Evolutionary conservation across 2,329 filamentous ascomycete species (phyloP).

Genomic region (Stemphylium vesicarium): DNA sequence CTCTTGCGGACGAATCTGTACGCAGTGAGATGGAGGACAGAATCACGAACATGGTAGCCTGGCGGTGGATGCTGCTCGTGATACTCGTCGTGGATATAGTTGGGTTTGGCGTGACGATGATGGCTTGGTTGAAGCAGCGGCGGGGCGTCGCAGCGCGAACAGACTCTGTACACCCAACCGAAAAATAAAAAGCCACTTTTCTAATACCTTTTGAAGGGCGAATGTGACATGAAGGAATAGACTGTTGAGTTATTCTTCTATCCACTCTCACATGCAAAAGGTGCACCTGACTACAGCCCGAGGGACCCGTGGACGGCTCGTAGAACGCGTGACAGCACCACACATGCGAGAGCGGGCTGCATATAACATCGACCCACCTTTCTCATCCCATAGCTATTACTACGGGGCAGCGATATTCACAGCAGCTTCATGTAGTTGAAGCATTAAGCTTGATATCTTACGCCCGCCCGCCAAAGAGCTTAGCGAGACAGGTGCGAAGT

Average conservation of each 20-base stretch:
- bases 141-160: constrained; percentile 19
- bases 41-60: constrained; percentile 39
- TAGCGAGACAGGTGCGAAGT: constrained; percentile 15
- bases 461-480: constrained; percentile 3
- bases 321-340: constrained; percentile 1
- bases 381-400: no score
- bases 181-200: constrained; percentile 12
- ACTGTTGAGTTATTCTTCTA: not conserved
- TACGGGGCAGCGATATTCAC: not conserved
- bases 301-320: not conserved
- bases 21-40: constrained; percentile 27
- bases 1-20: constrained; percentile 23
- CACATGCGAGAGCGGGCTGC: not conserved
- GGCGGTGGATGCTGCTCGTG: constrained; percentile 43
- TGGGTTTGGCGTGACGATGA: constrained; percentile 24
- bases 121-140: constrained; percentile 29
- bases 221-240: not conserved
- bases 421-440: not conserved
- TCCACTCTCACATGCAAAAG: not conserved
- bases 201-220: not conserved
- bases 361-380: not conserved
- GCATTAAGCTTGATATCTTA: not conserved
- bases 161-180: constrained; percentile 10
- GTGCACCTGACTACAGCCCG: not conserved
- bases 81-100: constrained; percentile 34